Conservation (phyloP, 192 early-diverging fungal genomes). For the Phlyctochytrium planicorne region DNA sequence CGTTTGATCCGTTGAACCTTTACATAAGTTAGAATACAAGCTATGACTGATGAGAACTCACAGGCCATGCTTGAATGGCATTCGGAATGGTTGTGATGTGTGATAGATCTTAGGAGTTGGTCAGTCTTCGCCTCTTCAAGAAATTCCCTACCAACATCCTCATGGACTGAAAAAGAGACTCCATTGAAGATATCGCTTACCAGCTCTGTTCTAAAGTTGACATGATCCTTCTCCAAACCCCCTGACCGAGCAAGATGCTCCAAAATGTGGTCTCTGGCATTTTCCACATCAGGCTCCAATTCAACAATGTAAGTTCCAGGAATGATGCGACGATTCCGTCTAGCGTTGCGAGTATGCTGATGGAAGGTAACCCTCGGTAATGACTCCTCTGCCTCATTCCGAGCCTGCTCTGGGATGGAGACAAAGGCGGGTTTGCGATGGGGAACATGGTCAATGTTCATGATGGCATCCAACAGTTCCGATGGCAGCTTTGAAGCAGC, state of each 20-base stretch:
- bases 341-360: background rate
- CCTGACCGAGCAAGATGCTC: background rate
- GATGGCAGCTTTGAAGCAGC: too few species aligned
- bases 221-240: background rate
- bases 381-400: background rate
- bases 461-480: too few species aligned
- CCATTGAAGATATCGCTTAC: background rate
- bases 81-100: background rate
- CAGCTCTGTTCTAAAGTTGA: background rate
- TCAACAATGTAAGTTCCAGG: background rate
- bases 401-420: background rate
- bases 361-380: background rate
- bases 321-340: background rate
- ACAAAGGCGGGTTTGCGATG: too few species aligned
- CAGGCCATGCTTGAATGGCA: background rate
- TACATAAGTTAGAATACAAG: background rate
- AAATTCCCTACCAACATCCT: constrained; percentile 1
- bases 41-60: background rate
- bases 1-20: background rate
- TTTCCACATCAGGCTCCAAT: background rate
- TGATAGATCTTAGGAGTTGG: background rate
- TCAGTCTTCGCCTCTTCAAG: too few species aligned
- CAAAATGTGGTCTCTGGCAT: background rate
- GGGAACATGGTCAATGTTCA: too few species aligned
- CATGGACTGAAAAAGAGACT: background rate